phyloP scores from a whole-genome alignment of 179 eudicot species.

The Silene coronaria region DNA sequence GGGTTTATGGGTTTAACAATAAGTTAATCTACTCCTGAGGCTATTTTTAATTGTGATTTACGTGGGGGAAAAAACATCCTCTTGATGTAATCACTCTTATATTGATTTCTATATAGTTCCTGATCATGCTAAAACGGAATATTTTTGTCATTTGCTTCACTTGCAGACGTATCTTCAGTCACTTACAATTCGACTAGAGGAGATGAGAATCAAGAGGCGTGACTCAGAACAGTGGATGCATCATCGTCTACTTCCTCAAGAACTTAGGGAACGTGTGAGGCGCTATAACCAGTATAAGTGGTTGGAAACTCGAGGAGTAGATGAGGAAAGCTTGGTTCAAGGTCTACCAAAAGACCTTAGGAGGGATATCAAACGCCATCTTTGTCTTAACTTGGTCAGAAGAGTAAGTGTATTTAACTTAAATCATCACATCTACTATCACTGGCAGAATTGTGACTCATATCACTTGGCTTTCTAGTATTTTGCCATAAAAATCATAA shows the following conservation, averaged over 20 bases:
- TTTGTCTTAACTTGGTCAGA: conserved; percentile 45
- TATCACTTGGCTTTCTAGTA: no score
- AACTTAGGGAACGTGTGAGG: conserved; percentile 43
- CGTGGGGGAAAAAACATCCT: no score
- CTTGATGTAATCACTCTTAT: no score
- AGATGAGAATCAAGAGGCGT: conserved; percentile 47
- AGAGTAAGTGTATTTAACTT: conserved; percentile 29
- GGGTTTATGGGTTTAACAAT: not conserved
- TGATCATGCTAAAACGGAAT: conserved; percentile 11
- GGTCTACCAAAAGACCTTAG: conserved; percentile 42
- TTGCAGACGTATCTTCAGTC: conserved; percentile 44
- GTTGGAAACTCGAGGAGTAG: conserved; percentile 50
- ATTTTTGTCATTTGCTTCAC: not conserved
- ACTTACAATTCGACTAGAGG: conserved; percentile 44
- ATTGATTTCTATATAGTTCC: no score
- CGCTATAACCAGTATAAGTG: conserved; percentile 49
- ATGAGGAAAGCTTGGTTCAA: conserved; percentile 45
- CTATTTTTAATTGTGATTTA: not conserved
- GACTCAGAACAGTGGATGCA: conserved; percentile 60
- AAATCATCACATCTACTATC: not conserved
- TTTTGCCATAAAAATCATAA: no score
- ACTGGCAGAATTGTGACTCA: no score
- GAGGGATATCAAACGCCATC: conserved; percentile 50
- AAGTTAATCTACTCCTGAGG: not conserved
- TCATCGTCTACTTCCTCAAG: conserved; percentile 49